phyloP scores from a whole-genome alignment of 805 yeast genomes.

The Cyberlindnera veronae region DNA sequence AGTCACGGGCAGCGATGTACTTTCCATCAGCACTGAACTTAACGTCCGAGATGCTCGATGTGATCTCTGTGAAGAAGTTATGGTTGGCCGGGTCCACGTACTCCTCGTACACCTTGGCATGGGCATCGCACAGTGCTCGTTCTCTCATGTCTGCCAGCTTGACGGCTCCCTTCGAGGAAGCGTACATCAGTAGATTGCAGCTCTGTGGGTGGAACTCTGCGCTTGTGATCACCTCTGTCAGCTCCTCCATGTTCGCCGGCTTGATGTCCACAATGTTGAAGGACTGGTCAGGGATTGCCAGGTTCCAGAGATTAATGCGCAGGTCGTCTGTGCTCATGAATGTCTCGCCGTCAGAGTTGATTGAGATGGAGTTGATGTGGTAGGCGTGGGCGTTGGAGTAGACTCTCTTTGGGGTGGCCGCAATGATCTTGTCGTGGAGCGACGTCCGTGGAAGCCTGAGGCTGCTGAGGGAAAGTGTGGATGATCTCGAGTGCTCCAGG shows the following conservation, averaged over 20 bases:
- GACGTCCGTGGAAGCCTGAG: slow-evolving; percentile 84
- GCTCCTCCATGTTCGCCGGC: slow-evolving; percentile 98
- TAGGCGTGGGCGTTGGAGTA: slow-evolving; percentile 97
- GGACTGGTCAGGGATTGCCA: slow-evolving; percentile 89
- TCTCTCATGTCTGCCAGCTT: slow-evolving; percentile 96
- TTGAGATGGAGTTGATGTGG: slow-evolving; percentile 93
- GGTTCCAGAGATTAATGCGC: slow-evolving; percentile 93
- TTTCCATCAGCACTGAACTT: slow-evolving; percentile 90
- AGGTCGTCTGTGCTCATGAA: slow-evolving; percentile 90
- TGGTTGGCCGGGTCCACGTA: slow-evolving; percentile 89
- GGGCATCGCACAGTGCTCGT: slow-evolving; percentile 89
- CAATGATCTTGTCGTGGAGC: slow-evolving; percentile 91
- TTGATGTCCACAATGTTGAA: slow-evolving; percentile 97
- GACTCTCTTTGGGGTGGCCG: slow-evolving; percentile 89
- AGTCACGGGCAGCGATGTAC: slow-evolving; percentile 95
- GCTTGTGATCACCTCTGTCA: slow-evolving; percentile 94
- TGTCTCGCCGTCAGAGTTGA: slow-evolving; percentile 95
- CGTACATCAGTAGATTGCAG: slow-evolving; percentile 93
- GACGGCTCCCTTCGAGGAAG: slow-evolving; percentile 92
- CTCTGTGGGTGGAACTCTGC: slow-evolving; percentile 93
- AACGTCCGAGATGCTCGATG: slow-evolving; percentile 90
- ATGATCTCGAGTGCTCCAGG: no score
- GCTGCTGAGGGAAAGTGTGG: no score
- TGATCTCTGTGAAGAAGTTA: slow-evolving; percentile 95
- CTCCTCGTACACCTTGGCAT: slow-evolving; percentile 86